Evolutionary conservation across 2,329 filamentous ascomycete species (phyloP), one percentile per base, ranked within the genome.

Genomic region (Trichophyton benhamiae): DNA sequence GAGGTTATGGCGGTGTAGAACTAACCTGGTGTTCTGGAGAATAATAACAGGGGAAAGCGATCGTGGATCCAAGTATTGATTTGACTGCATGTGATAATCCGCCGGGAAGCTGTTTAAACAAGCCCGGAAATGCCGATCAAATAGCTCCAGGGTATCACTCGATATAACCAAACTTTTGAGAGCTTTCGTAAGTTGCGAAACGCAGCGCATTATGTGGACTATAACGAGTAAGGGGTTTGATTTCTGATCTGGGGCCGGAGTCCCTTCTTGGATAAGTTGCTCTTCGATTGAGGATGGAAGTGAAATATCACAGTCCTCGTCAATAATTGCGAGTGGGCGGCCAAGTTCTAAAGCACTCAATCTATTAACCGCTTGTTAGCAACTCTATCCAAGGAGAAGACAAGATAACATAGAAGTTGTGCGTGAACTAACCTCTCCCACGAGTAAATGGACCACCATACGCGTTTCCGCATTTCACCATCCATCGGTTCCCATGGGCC

Each of bases 401-500:
- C 3, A 30, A 27, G 9, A 53, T 33, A 17, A 11, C 8, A n/a
- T 33, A 4, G 33, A 3, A 27, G 4, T 55, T 6, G 5, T n/a
- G n/a, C 6, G 25, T 2, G n/a, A 3, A 42, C 78, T 70, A 71
- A 86, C 84, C 91, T 84, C 75, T 99, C 94, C 76, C 91, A 85
- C 52, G 90, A 84, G 74, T 97, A 97, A 61, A 96, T 83, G 13
- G 89, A 85, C 91, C 94, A 99, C 92, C 92, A 99, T 1, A 94
- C 83, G 61, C 91, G 82, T 63, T 88, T 84, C 60, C 91, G 84
- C 84, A 92, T 91, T 73, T 97, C 92, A 9, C 83, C 83, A 68
- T 96, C 91, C 13, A 95, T 78, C 0, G 85, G 80, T 1, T 87
- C 82, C 80, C 87, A 90, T 0, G 85, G 81, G 0, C 86, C 87